Percentiles rank a stretch among this genome's conserved stretches.
phyloP scores from a whole-genome alignment of 1,284 basidiomycete genomes.

The Vanrija sp. region DNA sequence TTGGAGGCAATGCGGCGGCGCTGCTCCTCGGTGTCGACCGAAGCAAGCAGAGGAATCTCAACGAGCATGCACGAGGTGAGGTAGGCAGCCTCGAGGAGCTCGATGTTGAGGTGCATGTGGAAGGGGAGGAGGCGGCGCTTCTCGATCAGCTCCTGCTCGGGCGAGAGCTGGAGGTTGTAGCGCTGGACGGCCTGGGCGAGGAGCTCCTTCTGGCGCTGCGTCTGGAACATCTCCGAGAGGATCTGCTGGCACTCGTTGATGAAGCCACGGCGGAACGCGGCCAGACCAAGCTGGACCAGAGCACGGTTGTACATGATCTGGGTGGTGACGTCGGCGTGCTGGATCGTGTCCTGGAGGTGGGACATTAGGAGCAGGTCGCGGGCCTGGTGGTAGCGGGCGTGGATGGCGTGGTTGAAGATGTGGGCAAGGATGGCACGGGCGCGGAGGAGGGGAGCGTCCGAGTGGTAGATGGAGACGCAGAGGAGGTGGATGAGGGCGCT shows the following conservation, averaged over 20 bases:
- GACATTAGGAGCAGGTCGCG: conserved; percentile 99
- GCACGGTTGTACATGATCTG: conserved; percentile 99
- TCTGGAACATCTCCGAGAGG: conserved; percentile 92
- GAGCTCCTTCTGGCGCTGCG: conserved; percentile 93
- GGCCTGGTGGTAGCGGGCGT: conserved; percentile 94
- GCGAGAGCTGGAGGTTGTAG: conserved; percentile 71
- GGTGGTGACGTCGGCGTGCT: conserved; percentile 91
- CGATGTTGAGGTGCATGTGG: conserved; percentile 99
- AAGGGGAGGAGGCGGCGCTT: conserved; percentile 94
- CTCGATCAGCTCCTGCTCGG: conserved; percentile 96
- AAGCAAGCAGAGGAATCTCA: conserved; percentile 92
- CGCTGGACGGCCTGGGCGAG: conserved; percentile 94
- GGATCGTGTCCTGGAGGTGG: conserved; percentile 93
- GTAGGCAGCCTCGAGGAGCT: conserved; percentile 95
- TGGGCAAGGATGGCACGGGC: conserved; percentile 97
- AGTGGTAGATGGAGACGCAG: conserved; percentile 90
- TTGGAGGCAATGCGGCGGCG: conserved; percentile 89
- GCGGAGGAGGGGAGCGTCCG: conserved; percentile 81
- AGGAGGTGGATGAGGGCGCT: conserved; percentile 72
- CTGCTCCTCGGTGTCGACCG: conserved; percentile 88
- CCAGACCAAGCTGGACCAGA: conserved; percentile 93
- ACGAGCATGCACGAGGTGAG: conserved; percentile 97
- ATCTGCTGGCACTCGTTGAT: conserved; percentile 92
- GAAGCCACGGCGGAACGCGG: conserved; percentile 91
- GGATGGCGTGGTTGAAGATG: conserved; percentile 93